These are phyloP conservation scores for Nyssa sinensis DNA, from an alignment of 148 eudicot genomes.

Conservation along the genomic window DNA sequence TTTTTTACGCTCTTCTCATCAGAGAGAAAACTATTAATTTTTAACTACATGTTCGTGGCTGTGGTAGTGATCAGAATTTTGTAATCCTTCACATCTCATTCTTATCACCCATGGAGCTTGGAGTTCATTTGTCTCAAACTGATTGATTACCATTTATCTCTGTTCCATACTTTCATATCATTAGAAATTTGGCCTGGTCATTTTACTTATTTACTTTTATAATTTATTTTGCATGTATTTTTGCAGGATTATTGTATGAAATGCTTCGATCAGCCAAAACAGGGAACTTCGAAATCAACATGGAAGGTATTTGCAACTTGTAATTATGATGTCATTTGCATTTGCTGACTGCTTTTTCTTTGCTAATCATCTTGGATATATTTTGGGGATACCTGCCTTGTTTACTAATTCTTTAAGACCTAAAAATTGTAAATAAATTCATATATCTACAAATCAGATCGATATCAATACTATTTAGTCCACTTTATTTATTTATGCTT, in stretches of 20 bases:
- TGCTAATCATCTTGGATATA: neutral
- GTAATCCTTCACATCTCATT: neutral
- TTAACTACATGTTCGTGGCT: neutral
- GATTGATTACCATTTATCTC: constrained; percentile 4
- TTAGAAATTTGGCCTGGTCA: neutral
- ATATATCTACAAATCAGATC: neutral
- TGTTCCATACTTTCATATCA: neutral
- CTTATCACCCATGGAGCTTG: neutral
- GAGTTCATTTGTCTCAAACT: neutral
- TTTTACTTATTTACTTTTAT: neutral
- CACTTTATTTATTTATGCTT: too few species aligned
- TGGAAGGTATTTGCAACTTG: constrained; percentile 66
- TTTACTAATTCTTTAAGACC: neutral
- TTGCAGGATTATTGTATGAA: constrained; percentile 71
- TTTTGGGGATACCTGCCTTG: neutral
- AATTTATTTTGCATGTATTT: neutral
- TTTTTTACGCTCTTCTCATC: neutral
- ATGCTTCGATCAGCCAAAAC: constrained; percentile 79
- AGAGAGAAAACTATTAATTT: neutral
- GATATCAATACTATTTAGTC: too few species aligned
- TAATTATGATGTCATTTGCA: neutral
- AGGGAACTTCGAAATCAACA: constrained; percentile 61
- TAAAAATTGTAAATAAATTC: neutral
- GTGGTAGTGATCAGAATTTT: neutral
- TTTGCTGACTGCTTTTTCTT: neutral